Evolutionary conservation across 306 rosid genomes (phyloP).

Genomic region (Gastrolobium bilobum): DNA sequence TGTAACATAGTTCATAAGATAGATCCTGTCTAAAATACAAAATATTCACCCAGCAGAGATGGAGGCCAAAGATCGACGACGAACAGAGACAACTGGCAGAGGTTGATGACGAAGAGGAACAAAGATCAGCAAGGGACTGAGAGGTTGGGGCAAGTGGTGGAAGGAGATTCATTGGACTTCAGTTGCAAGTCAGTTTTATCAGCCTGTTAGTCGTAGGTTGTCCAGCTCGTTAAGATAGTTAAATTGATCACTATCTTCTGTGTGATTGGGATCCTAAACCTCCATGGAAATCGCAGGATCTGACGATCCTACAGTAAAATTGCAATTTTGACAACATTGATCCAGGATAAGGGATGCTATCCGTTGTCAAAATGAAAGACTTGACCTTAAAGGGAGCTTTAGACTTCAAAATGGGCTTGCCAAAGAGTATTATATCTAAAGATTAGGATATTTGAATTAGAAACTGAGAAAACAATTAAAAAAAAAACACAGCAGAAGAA

Average conservation of each 20-base stretch:
- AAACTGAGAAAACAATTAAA: no score
- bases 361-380: neutral
- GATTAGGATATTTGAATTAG: neutral
- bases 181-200: neutral
- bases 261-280: neutral
- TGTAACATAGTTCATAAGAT: no score
- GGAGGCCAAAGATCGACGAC: neutral
- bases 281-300: neutral
- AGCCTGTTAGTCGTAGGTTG: neutral
- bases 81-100: neutral
- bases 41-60: neutral
- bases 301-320: neutral
- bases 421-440: neutral
- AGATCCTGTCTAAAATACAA: no score
- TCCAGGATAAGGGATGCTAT: no score
- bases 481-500: no score
- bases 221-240: neutral
- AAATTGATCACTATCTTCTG: neutral
- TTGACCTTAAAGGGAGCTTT: neutral
- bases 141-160: neutral
- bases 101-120: conserved; percentile 4
- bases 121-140: neutral
- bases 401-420: neutral
- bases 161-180: neutral
- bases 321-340: neutral